Conservation (phyloP, 2,329 filamentous ascomycete species). For the Arthroderma sp. region DNA sequence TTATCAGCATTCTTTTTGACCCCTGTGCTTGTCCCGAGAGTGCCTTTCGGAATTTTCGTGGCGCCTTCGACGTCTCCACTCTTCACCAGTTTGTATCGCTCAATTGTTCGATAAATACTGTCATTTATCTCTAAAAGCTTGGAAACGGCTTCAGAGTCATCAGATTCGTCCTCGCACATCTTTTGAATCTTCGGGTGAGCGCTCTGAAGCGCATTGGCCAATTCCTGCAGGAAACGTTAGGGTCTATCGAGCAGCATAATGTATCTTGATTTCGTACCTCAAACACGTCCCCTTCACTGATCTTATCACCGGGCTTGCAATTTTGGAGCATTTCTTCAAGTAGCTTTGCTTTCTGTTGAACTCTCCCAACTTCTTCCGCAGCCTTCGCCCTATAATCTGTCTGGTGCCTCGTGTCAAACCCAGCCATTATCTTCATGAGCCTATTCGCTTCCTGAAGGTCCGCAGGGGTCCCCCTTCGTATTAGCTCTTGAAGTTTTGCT, state of each 20-base stretch:
- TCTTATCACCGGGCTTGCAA: constrained; percentile 67
- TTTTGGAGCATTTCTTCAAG: constrained; percentile 85
- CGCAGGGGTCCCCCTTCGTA: constrained; percentile 77
- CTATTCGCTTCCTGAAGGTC: constrained; percentile 94
- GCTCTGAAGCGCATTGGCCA: constrained; percentile 76
- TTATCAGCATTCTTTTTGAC: constrained; percentile 54
- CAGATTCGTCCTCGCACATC: constrained; percentile 98
- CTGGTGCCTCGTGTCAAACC: constrained; percentile 87
- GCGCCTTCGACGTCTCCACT: constrained; percentile 82
- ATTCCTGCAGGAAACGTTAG: constrained; percentile 44
- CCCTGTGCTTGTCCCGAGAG: constrained; percentile 53
- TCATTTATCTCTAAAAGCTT: constrained; percentile 97
- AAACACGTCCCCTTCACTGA: constrained; percentile 57
- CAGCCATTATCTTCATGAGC: constrained; percentile 98
- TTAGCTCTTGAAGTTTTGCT: constrained; percentile 94
- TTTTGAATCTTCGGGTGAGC: constrained; percentile 98
- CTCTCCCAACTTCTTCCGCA: constrained; percentile 83
- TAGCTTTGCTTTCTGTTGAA: constrained; percentile 87
- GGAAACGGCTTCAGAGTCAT: constrained; percentile 88
- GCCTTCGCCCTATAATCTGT: constrained; percentile 97
- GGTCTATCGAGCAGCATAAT: too few relatives aligned
- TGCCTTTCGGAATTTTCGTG: constrained; percentile 70
- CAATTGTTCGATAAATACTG: constrained; percentile 92
- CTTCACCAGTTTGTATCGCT: constrained; percentile 90
- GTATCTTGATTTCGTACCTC: constrained; percentile 36